Base-by-base conservation (phyloP, 148 eudicot genomes). In the Nepenthes gracilis region DNA sequence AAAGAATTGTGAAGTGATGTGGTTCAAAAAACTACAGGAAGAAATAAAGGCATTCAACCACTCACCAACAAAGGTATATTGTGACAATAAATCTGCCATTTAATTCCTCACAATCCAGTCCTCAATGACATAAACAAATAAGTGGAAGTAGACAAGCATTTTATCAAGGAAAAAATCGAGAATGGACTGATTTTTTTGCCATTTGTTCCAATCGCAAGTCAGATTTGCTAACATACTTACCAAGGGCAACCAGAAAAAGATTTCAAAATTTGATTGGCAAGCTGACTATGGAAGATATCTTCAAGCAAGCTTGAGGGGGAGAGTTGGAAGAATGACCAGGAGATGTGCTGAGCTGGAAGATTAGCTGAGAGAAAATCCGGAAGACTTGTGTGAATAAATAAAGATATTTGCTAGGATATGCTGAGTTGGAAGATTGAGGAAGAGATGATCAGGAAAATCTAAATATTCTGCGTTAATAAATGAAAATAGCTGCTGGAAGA, bases 21-120 rank as follows among this genome's bases (percentile, higher is more conserved):
- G 11, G 69, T 1, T 66, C 1, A 57, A 7, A 23, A 57, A 23
- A 15, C 33, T 66, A 2, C n/a, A 2, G 10, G 35, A 6, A 23
- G 23, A 23, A 5, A 5, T 10, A 23, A n/a, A n/a, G 54, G 45
- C 12, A 55, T 35, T 14, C 33, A 2, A 36, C 6, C 11, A 2
- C 45, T n/a, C 1, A 8, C 40, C 54, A n/a, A 55, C 33, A 11
- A 55, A 55, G 7, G 5, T 64, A 6, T 55, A 55, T 12, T 64
- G 53, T 56, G 69, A 55, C 33, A 34, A 57, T n/a, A 66, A 66
- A 23, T 36, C 37, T 40, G 52, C 60, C 1, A 55, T 64, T 23
- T 23, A 0, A 64, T 64, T 10, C 52, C 67, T 40, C 60, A 64
- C 4, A 64, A 64, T 33, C 67, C 15, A 12, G 54, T 56, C 23